Evolutionary conservation across 768 basidiomycete species (phyloP), one percentile per base, ranked within the genome.

Genomic region (Leucocoprinus leucothites): DNA sequence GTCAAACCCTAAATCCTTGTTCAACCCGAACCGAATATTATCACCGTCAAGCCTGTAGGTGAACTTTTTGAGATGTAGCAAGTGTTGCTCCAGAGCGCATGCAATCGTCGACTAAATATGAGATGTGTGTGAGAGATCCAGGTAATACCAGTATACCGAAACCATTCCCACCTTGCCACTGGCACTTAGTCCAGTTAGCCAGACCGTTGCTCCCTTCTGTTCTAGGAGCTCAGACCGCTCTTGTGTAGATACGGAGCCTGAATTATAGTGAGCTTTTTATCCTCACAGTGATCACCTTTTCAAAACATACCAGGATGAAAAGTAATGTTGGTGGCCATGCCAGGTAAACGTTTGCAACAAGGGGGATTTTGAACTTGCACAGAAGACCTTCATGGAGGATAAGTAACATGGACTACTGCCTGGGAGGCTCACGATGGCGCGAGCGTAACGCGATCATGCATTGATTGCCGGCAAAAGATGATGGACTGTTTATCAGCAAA

Each of bases 161-260:
- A 22, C 25, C 50, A 28, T 9, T 50, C 74, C 51, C 40, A 92
- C 94, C 83, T 97, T 98, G 48, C 95, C 95, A 66, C 91, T 94
- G 6, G 90, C 95, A 64, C 92, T 94, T 16, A 98, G 82, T 5
- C 97, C 97, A 6, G 97, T 99, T 57, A 99, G 72, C 97, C 97
- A 99, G 67, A 98, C 82, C 0, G 96, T 98, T 3, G 87, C 81
- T 19, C 96, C 96, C 60, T 81, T 87, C 68, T 98, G 96, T 18
- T 79, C 73, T 16, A 94, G 76, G 13, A 91, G 69, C 22, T 75
- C 63, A 18, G 75, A 70, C 56, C 96, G 88, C 72, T 96, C 93
- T 34, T 74, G 63, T 16, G 75, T 67, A 36, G 74, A 77, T 38
- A 96, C 86, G 46, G 91, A 87, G 47, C 94, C 90, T 92, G 49